Percentiles rank a stretch among this genome's conserved stretches.
Conservation (phyloP, 352 stramenopile genomes). For the Halophytophthora batemanensis region DNA sequence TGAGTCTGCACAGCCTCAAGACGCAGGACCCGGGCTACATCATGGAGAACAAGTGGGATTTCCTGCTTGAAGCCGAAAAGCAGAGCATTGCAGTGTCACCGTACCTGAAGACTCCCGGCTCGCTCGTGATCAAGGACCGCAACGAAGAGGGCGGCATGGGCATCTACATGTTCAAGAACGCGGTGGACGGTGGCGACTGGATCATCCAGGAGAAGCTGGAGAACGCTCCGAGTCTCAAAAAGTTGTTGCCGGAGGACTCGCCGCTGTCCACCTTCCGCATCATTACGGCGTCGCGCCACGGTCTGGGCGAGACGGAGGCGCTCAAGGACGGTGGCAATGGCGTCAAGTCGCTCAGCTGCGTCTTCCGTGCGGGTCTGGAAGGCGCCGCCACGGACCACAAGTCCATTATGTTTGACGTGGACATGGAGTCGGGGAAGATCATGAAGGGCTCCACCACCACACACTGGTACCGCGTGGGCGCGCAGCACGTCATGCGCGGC, state of each 20-base stretch:
- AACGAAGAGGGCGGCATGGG: conserved; percentile 98
- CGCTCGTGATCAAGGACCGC: conserved; percentile 96
- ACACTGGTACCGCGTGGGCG: conserved; percentile 94
- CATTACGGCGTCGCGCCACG: conserved; percentile 92
- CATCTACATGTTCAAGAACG: conserved; percentile 98
- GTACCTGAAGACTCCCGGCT: conserved; percentile 87
- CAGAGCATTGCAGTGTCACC: conserved; percentile 92
- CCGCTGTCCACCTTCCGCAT: conserved; percentile 98
- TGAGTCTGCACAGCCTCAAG: conserved; percentile 93
- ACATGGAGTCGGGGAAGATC: conserved; percentile 93
- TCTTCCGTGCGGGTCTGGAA: conserved; percentile 67
- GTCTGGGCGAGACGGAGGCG: conserved; percentile 40
- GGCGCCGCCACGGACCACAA: conserved; percentile 94
- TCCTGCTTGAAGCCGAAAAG: conserved; percentile 91
- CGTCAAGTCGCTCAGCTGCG: conserved; percentile 78
- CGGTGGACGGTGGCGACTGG: conserved; percentile 89
- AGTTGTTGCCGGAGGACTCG: conserved; percentile 90
- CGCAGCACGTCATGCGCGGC: conserved; percentile 62
- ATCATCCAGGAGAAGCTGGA: conserved; percentile 97
- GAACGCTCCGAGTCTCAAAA: conserved; percentile 92
- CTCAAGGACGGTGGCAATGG: conserved; percentile 53
- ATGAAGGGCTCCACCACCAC: conserved; percentile 94
- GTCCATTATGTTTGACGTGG: conserved; percentile 98
- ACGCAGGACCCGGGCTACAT: conserved; percentile 90
- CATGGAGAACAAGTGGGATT: conserved; percentile 99